phyloP scores from a whole-genome alignment of 2,329 filamentous ascomycete genomes.

The Cordyceps pruinosa region DNA sequence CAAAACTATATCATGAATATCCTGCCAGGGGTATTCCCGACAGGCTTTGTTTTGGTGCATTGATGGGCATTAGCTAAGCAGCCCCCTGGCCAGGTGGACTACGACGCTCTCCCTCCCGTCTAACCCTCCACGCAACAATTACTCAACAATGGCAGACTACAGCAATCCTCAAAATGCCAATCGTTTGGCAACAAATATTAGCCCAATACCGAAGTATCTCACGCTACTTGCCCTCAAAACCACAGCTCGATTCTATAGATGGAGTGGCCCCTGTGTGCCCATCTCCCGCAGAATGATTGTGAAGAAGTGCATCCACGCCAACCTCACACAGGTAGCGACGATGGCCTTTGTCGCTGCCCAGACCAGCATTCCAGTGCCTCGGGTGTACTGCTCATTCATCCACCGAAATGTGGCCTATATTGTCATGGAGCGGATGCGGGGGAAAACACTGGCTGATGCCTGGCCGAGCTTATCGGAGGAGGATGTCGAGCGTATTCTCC shows the following conservation, averaged over 20 bases:
- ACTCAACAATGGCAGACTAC: neutral
- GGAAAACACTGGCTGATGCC: constrained; percentile 16
- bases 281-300: constrained; percentile 3
- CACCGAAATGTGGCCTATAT: constrained; percentile 19
- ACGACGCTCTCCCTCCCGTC: too few species aligned
- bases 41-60: too few species aligned
- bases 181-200: neutral
- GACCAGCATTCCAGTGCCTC: constrained; percentile 24
- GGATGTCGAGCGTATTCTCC: constrained; percentile 20
- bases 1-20: too few species aligned
- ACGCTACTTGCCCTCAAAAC: constrained; percentile 7
- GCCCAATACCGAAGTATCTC: neutral
- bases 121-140: too few species aligned
- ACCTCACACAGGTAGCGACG: constrained; percentile 23
- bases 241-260: neutral
- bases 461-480: constrained; percentile 19
- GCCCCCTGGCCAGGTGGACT: too few species aligned
- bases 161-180: neutral
- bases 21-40: too few species aligned
- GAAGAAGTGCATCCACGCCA: neutral
- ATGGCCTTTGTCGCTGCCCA: constrained; percentile 24
- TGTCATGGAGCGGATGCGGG: constrained; percentile 22
- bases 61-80: too few species aligned
- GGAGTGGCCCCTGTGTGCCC: neutral
- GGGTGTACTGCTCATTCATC: constrained; percentile 20